Conservation (phyloP, 805 yeast species). For the Nakazawaea sp. region DNA sequence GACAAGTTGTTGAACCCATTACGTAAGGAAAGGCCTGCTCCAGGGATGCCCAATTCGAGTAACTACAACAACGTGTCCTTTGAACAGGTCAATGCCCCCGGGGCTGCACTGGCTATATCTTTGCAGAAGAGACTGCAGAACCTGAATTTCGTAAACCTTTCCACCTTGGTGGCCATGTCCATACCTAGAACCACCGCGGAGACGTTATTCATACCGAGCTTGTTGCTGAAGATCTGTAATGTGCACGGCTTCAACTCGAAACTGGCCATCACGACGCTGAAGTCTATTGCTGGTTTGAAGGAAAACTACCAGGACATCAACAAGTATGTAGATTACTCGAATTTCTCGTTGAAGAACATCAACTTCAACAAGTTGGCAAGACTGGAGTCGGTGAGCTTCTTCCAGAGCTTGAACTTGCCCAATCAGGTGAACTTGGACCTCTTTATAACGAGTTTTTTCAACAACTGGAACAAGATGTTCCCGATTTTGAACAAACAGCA, state of each 20-base stretch:
- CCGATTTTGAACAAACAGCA: conserved; percentile 66
- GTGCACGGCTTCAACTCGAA: conserved; percentile 66
- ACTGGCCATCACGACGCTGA: conserved; percentile 65
- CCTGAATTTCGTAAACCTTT: conserved; percentile 37
- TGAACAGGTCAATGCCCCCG: conserved; percentile 69
- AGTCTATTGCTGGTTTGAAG: conserved; percentile 63
- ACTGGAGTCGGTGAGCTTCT: conserved; percentile 38
- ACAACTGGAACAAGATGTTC: conserved; percentile 66
- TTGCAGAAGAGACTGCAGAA: conserved; percentile 36
- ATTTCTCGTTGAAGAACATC: conserved; percentile 25
- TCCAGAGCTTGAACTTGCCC: conserved; percentile 35
- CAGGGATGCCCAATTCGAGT: no score
- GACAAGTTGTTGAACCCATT: conserved; percentile 14
- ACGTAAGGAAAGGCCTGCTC: conserved; percentile 1
- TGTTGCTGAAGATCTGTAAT: conserved; percentile 62
- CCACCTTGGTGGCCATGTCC: conserved; percentile 60
- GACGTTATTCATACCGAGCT: conserved; percentile 65
- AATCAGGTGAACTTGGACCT: conserved; percentile 60
- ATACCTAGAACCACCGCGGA: conserved; percentile 77
- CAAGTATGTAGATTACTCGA: conserved; percentile 15
- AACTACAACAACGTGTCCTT: conserved; percentile 31
- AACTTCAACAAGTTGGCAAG: conserved; percentile 30
- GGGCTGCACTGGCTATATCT: conserved; percentile 64
- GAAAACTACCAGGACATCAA: conserved; percentile 30
- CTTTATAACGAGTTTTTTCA: conserved; percentile 60